Percentiles rank a stretch among this genome's conserved stretches.
phyloP scores from a whole-genome alignment of 352 stramenopile genomes.

The Pythium rhizo-oryzae region DNA sequence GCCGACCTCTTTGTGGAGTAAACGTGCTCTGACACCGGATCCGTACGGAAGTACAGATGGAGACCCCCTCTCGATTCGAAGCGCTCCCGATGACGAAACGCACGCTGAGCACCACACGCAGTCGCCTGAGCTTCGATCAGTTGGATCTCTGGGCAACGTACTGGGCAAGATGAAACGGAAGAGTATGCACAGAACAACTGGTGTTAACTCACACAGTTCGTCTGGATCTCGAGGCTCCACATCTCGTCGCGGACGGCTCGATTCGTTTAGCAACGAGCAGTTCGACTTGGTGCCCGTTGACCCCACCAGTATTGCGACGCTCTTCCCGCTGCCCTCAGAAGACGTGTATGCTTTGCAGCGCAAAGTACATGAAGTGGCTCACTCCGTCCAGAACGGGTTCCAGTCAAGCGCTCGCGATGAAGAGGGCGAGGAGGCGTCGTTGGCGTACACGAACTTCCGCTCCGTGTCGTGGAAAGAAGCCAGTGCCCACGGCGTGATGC shows the following conservation, averaged over 20 bases:
- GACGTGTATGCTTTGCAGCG: conserved; percentile 74
- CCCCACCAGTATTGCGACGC: conserved; percentile 64
- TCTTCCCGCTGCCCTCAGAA: conserved; percentile 77
- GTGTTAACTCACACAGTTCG: background rate
- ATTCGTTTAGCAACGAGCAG: conserved; percentile 18
- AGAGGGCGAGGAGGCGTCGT: conserved; percentile 55
- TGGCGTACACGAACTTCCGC: conserved; percentile 76
- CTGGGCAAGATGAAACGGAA: conserved; percentile 29
- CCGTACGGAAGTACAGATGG: background rate
- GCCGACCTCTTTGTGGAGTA: conserved; percentile 18
- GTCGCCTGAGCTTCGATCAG: conserved; percentile 15
- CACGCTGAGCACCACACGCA: background rate
- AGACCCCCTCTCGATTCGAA: conserved; percentile 9
- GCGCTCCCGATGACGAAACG: background rate
- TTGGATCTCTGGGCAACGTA: conserved; percentile 14
- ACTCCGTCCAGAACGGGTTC: conserved; percentile 73
- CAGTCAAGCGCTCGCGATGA: conserved; percentile 65
- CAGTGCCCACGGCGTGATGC: conserved; percentile 53
- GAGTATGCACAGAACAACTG: conserved; percentile 1
- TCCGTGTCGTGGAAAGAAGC: conserved; percentile 65
- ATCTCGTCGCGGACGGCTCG: conserved; percentile 15
- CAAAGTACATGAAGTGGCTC: conserved; percentile 74
- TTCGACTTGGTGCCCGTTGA: conserved; percentile 58
- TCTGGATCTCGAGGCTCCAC: conserved; percentile 6
- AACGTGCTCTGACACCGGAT: conserved; percentile 18